phyloP scores from a whole-genome alignment of 768 basidiomycete species.

The Epithele typhae region DNA sequence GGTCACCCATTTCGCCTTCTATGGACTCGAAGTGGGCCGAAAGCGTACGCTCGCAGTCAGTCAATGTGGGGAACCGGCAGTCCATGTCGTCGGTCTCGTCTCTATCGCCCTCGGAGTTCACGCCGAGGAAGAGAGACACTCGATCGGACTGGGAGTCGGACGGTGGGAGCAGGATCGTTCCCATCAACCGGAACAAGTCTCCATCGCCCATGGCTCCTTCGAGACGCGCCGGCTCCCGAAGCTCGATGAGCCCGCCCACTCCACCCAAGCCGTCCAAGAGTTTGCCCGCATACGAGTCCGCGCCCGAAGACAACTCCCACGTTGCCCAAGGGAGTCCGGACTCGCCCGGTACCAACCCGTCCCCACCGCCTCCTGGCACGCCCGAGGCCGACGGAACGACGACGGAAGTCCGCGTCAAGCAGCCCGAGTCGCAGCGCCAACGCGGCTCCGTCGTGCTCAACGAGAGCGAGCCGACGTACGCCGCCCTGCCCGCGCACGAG shows the following conservation, averaged over 20 bases:
- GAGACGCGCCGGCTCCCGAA: conserved; percentile 32
- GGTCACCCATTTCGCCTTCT: conserved; percentile 16
- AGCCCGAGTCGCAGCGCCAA: conserved; percentile 24
- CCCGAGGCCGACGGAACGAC: conserved; percentile 27
- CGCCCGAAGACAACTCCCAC: conserved; percentile 5
- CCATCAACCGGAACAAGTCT: conserved; percentile 59
- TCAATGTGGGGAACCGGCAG: conserved; percentile 38
- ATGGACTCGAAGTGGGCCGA: conserved; percentile 17
- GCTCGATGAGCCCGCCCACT: conserved; percentile 34
- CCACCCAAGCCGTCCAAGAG: conserved; percentile 14
- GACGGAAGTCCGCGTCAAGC: conserved; percentile 26
- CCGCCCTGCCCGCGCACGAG: conserved; percentile 10
- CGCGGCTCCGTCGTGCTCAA: conserved; percentile 30
- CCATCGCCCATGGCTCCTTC: conserved; percentile 65
- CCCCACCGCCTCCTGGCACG: conserved; percentile 36
- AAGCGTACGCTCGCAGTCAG: conserved; percentile 18
- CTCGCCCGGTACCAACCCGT: conserved; percentile 35
- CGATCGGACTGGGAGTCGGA: conserved; percentile 60
- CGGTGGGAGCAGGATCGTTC: conserved; percentile 50
- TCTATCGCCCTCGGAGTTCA: conserved; percentile 50
- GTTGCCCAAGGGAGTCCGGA: conserved; percentile 33
- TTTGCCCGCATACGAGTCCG: conserved; percentile 14
- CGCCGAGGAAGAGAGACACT: conserved; percentile 29
- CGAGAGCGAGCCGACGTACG: conserved; percentile 26
- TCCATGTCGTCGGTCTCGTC: conserved; percentile 67